A percentile compares a stretch with the other conserved stretches of the same genome.
Conservation (phyloP, 345 rosid species). For the Brassica napus region Da-Ae NC_063434.1:28282001-28282500, state of each 20-base stretch:
- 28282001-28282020: constrained; percentile 36
- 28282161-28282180: constrained; percentile 48
- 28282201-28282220: constrained; percentile 49
- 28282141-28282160: constrained; percentile 43
- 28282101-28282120: constrained; percentile 38
- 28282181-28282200: constrained; percentile 69
- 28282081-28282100: constrained; percentile 38
- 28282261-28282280: constrained; percentile 61
- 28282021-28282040: constrained; percentile 41
- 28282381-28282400: neutral
- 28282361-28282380: neutral
- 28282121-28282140: constrained; percentile 45
- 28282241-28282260: constrained; percentile 64
- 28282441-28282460: too few relatives aligned
- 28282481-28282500: too few relatives aligned
- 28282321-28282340: constrained; percentile 53
- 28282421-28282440: too few relatives aligned
- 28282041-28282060: constrained; percentile 71
- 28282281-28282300: constrained; percentile 51
- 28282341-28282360: too few relatives aligned
- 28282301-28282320: constrained; percentile 51
- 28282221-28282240: constrained; percentile 54
- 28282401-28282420: too few relatives aligned
- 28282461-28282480: too few relatives aligned
- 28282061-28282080: constrained; percentile 49